These are phyloP conservation scores for Aspergillus hortae DNA, from an alignment of 2,329 filamentous ascomycete genomes.

Conservation along the genomic window DNA sequence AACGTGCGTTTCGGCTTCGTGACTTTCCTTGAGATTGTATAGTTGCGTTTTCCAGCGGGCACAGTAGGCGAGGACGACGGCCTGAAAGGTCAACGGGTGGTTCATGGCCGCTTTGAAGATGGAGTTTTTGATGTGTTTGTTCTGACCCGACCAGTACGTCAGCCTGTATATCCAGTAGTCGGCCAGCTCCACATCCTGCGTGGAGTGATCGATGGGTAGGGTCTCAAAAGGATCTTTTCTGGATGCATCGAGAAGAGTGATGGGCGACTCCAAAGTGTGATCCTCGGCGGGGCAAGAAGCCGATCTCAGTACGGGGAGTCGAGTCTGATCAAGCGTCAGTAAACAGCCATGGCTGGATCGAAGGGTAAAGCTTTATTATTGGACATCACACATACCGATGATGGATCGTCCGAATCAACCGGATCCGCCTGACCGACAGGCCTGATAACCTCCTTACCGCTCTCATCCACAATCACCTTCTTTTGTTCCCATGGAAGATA, in stretches of 20 bases:
- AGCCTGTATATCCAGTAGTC: constrained; percentile 36
- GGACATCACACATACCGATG: constrained; percentile 1
- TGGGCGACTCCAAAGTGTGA: constrained; percentile 17
- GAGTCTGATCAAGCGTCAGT: neutral
- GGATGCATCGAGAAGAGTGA: constrained; percentile 25
- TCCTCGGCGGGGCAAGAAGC: constrained; percentile 8
- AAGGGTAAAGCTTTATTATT: neutral
- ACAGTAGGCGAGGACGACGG: constrained; percentile 35
- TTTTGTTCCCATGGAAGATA: constrained; percentile 25
- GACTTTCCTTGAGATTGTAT: constrained; percentile 18
- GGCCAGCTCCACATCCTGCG: constrained; percentile 29
- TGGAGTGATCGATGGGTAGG: constrained; percentile 22
- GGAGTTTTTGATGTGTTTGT: constrained; percentile 33
- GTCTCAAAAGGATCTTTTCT: constrained; percentile 32
- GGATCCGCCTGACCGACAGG: neutral
- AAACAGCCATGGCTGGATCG: too few species aligned
- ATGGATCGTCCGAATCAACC: neutral
- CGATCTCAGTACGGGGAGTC: constrained; percentile 11
- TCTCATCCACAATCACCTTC: constrained; percentile 1
- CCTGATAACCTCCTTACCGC: constrained; percentile 1
- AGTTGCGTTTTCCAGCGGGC: constrained; percentile 35
- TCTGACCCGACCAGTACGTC: constrained; percentile 42
- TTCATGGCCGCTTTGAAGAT: constrained; percentile 33
- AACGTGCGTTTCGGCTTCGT: constrained; percentile 28
- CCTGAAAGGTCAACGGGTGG: constrained; percentile 35